Conservation (phyloP, 192 early-diverging fungal species). For the Backusella morwellensis region DNA sequence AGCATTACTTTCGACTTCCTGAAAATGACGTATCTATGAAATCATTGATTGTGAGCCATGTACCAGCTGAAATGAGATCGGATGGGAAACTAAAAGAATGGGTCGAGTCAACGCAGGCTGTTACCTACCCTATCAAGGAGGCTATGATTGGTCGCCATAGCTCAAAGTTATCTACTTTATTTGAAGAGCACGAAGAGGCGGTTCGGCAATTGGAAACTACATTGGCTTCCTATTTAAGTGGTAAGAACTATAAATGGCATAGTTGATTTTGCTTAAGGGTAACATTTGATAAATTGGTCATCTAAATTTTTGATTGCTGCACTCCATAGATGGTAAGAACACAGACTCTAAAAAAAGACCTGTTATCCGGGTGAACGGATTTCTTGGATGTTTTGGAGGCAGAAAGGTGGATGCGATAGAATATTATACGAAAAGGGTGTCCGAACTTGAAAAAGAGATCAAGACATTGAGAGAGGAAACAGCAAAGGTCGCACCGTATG, state of each 20-base stretch:
- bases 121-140: slow-evolving; percentile 45
- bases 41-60: slow-evolving; percentile 62
- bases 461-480: slow-evolving; percentile 42
- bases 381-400: slow-evolving; percentile 35
- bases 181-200: slow-evolving; percentile 59
- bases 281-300: not conserved
- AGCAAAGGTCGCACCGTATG: slow-evolving; percentile 59
- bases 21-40: slow-evolving; percentile 56
- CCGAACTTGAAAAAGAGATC: slow-evolving; percentile 57
- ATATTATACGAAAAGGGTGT: slow-evolving; percentile 64
- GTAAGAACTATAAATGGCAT: slow-evolving; percentile 19
- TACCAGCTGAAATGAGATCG: slow-evolving; percentile 45
- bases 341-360: slow-evolving; percentile 39
- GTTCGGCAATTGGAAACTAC: slow-evolving; percentile 64
- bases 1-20: slow-evolving; percentile 54
- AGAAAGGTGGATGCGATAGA: slow-evolving; percentile 72
- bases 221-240: slow-evolving; percentile 58
- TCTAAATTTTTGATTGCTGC: not conserved
- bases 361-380: slow-evolving; percentile 31
- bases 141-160: slow-evolving; percentile 67
- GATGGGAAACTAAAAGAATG: slow-evolving; percentile 20
- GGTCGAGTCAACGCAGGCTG: slow-evolving; percentile 9
- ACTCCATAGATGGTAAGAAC: slow-evolving; percentile 28
- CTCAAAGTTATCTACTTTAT: slow-evolving; percentile 62
- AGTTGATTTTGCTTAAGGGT: not conserved